Percentiles rank a stretch among this genome's conserved stretches.
phyloP scores from a whole-genome alignment of 228 moss, liverwort and hornwort genomes.

The Sphagnum fallax region DNA sequence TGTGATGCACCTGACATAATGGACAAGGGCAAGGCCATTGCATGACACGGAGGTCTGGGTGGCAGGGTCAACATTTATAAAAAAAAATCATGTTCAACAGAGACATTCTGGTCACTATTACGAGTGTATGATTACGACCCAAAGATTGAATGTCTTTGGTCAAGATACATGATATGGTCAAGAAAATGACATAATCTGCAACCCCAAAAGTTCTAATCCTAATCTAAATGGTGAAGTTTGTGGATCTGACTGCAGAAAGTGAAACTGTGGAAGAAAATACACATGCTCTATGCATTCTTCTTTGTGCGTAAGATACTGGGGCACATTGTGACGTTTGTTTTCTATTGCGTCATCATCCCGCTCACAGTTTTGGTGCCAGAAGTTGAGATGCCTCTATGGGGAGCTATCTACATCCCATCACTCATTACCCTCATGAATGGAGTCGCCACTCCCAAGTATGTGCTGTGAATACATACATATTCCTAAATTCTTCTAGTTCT shows the following conservation, averaged over 20 bases:
- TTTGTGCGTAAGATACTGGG: slow-evolving; percentile 73
- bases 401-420: slow-evolving; percentile 67
- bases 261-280: slow-evolving; percentile 54
- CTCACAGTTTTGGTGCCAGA: slow-evolving; percentile 71
- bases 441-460: slow-evolving; percentile 60
- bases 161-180: too few species aligned
- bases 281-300: slow-evolving; percentile 81
- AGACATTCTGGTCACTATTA: too few species aligned
- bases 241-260: slow-evolving; percentile 31
- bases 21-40: too few species aligned
- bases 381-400: slow-evolving; percentile 69
- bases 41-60: too few species aligned
- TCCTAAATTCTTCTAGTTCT: neutral
- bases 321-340: slow-evolving; percentile 60
- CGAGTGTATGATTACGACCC: too few species aligned
- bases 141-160: too few species aligned
- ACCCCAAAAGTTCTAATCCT: too few species aligned
- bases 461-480: too few species aligned
- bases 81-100: too few species aligned
- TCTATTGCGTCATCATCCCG: slow-evolving; percentile 74
- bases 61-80: too few species aligned
- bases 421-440: slow-evolving; percentile 73
- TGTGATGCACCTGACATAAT: too few species aligned
- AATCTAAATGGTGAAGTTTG: neutral
- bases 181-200: too few species aligned